Evolutionary conservation across 352 stramenopile genomes (phyloP), one percentile per base, ranked within the genome.

Genomic region (Peronospora belbahrii): DNA sequence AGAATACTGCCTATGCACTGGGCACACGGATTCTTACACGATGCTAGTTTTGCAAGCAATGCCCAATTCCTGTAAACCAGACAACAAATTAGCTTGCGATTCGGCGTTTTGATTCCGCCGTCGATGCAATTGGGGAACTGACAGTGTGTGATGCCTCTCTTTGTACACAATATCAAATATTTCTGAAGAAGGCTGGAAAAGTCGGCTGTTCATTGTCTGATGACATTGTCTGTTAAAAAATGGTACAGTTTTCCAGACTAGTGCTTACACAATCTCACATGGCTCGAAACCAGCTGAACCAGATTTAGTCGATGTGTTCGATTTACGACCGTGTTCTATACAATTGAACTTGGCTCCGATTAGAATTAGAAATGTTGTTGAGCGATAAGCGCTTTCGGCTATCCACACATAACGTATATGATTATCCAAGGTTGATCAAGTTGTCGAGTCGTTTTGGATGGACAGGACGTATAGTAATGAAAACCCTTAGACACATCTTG

Each of bases 191-290:
- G 9, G 38, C 28, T 42, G 22, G 39, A 39, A 57, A 57, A 53
- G 46, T 46, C 57, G 48, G 52, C 57, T 62, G 47, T 42, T n/a
- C n/a, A n/a, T n/a, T 62, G 42, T 36, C 47, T 66, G 47, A 32
- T 51, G 54, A 44, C 51, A 50, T 54, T 11, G 24, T 6, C 24
- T 11, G 1, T 28, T 28, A 11, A 2, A 28, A 10, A 3, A 11
- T 9, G 24, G 24, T 28, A 3, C 24, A 44, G n/a, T n/a, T n/a
- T n/a, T n/a, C n/a, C n/a, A n/a, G n/a, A 47, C 33, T 51, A 56
- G 42, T 38, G 25, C 15, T 11, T 43, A 30, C 28, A 11, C 4
- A n/a, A 19, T 25, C 35, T 27, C 38, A 45, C 24, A 32, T 48
- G 14, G 19, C 24, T 7, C 14, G 37, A 45, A 52, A 61, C 32